Evolutionary conservation across 2,329 filamentous ascomycete species (phyloP).

Genomic region (Trichoderma sp.): DNA sequence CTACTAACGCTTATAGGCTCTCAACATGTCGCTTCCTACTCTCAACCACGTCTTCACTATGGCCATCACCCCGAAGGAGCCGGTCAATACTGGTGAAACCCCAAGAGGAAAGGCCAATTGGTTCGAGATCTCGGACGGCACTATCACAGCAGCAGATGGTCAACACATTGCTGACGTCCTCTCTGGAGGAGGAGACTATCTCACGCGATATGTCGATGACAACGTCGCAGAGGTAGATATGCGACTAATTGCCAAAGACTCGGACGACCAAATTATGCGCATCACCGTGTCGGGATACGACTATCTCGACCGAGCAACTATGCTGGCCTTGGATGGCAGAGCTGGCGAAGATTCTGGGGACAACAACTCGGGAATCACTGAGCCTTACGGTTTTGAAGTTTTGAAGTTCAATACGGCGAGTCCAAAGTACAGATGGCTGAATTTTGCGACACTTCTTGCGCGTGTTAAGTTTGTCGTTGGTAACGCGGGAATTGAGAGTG

Average conservation of each 20-base stretch:
- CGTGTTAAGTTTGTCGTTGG: neutral
- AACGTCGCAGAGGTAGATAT: neutral
- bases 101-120: constrained; percentile 11
- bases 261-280: neutral
- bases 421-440: neutral
- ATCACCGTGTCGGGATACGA: neutral
- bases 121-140: constrained; percentile 1
- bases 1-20: neutral
- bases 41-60: constrained; percentile 7
- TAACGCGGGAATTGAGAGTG: neutral
- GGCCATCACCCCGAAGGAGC: neutral
- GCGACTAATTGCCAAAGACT: neutral
- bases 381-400: constrained; percentile 6
- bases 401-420: constrained; percentile 8
- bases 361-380: neutral
- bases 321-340: constrained; percentile 1
- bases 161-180: neutral
- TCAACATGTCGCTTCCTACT: neutral
- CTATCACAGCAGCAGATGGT: neutral
- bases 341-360: neutral
- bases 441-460: neutral
- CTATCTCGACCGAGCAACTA: constrained; percentile 5
- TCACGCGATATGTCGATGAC: constrained; percentile 5
- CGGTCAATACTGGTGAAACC: neutral
- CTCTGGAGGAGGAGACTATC: constrained; percentile 3